These are phyloP conservation scores for Corylus heterophylla DNA, from an alignment of 306 rosid genomes.

Conservation along the genomic window DNA sequence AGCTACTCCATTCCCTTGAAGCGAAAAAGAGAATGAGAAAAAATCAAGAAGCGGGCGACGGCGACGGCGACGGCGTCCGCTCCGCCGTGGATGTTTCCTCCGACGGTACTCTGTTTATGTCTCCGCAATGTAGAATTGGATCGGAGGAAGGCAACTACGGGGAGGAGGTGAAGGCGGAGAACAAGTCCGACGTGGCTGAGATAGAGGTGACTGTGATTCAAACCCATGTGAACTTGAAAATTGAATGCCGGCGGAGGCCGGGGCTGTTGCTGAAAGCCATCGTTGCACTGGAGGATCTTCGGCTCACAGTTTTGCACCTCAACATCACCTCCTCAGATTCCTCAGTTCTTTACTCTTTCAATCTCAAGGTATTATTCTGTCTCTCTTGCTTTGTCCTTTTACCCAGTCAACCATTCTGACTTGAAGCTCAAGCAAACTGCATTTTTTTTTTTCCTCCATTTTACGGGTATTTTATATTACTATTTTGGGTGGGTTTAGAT, in stretches of 20 bases:
- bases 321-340: slow-evolving; percentile 67
- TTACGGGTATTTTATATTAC: slow-evolving; percentile 4
- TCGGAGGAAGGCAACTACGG: slow-evolving; percentile 38
- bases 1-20: slow-evolving; percentile 70
- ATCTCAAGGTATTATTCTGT: slow-evolving; percentile 79
- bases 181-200: slow-evolving; percentile 66
- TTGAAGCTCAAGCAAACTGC: slow-evolving; percentile 43
- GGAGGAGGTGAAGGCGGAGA: slow-evolving; percentile 59
- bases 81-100: slow-evolving; percentile 34
- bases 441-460: background rate
- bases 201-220: slow-evolving; percentile 78
- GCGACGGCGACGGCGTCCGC: background rate
- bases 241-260: slow-evolving; percentile 55
- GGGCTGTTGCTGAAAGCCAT: slow-evolving; percentile 74
- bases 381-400: slow-evolving; percentile 10
- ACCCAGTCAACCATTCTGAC: slow-evolving; percentile 59
- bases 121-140: slow-evolving; percentile 39
- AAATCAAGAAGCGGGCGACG: slow-evolving; percentile 30
- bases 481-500: background rate
- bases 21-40: slow-evolving; percentile 62
- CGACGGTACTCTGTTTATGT: slow-evolving; percentile 24
- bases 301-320: slow-evolving; percentile 79
- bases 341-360: slow-evolving; percentile 77
- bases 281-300: slow-evolving; percentile 77
- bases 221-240: slow-evolving; percentile 88